These are phyloP conservation scores for Ogataea parapolymorpha DNA, from an alignment of 805 yeast genomes.

Conservation along the genomic window DNA sequence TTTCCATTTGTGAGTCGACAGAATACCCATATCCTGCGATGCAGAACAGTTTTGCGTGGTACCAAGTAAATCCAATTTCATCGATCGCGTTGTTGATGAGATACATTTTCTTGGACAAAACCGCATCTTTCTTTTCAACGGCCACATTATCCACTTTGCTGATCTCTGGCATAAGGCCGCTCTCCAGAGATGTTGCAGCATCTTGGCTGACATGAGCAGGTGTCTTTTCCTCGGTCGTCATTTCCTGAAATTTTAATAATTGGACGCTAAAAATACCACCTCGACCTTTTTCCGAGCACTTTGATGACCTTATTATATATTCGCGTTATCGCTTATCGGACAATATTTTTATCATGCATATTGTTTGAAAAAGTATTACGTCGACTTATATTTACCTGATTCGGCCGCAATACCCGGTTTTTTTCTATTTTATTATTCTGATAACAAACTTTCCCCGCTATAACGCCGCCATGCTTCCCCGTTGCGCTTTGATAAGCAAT, in stretches of 20 bases:
- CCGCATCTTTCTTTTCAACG: constrained; percentile 33
- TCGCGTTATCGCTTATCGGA: not conserved
- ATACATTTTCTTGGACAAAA: constrained; percentile 38
- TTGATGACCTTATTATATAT: not conserved
- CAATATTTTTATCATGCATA: not conserved
- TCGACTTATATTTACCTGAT: not conserved
- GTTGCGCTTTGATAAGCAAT: constrained; percentile 17
- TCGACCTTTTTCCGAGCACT: not conserved
- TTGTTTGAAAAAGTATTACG: not conserved
- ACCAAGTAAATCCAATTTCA: constrained; percentile 59
- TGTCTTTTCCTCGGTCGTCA: not conserved
- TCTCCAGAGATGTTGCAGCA: constrained; percentile 7
- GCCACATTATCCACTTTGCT: constrained; percentile 17
- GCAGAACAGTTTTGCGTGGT: constrained; percentile 47
- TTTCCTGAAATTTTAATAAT: not conserved
- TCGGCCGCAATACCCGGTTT: not conserved
- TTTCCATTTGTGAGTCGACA: constrained; percentile 49
- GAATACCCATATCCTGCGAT: constrained; percentile 57
- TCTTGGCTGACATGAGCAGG: not conserved
- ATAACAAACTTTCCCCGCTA: not conserved
- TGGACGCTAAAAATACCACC: not conserved
- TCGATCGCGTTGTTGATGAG: constrained; percentile 53
- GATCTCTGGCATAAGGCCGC: constrained; percentile 13
- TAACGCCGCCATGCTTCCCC: not conserved
- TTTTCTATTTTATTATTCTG: not conserved